Evolutionary conservation across 192 early-diverging fungal genomes (phyloP).

Genomic region (Radiomyces spectabilis): DNA sequence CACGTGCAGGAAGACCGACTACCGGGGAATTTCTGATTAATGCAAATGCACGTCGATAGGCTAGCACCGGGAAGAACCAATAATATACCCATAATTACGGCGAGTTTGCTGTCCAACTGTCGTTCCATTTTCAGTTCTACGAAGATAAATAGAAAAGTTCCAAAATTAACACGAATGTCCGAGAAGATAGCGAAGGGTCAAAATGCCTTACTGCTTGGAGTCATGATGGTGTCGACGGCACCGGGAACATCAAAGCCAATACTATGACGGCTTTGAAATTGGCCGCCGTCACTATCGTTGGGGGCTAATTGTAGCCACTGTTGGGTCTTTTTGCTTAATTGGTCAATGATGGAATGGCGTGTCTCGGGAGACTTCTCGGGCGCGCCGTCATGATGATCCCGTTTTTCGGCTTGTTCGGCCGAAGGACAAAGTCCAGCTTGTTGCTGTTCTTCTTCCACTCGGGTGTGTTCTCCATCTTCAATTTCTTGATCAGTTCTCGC

Average conservation of each 20-base stretch:
- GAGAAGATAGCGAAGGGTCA: background rate
- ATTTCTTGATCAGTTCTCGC: constrained; percentile 8
- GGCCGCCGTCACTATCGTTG: background rate
- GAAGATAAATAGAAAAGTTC: too few relatives aligned
- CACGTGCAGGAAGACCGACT: constrained; percentile 92
- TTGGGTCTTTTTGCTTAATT: background rate
- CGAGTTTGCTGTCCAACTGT: constrained; percentile 82
- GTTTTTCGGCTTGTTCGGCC: background rate
- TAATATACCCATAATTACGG: constrained; percentile 85
- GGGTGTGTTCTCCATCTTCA: background rate
- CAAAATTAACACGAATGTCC: background rate
- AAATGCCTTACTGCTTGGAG: constrained; percentile 28
- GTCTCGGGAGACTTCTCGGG: too few relatives aligned
- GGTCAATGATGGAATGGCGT: too few relatives aligned
- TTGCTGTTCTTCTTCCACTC: background rate
- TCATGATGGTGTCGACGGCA: constrained; percentile 34
- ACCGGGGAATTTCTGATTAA: background rate
- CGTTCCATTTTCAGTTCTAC: constrained; percentile 39
- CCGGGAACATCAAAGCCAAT: constrained; percentile 43
- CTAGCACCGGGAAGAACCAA: background rate
- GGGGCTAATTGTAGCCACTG: background rate
- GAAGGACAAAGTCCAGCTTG: background rate
- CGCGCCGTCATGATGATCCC: too few relatives aligned
- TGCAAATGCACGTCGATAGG: background rate
- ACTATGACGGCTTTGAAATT: constrained; percentile 5